Evolutionary conservation across 345 rosid genomes (phyloP).

Genomic region (Bruguiera gymnorhiza): DNA sequence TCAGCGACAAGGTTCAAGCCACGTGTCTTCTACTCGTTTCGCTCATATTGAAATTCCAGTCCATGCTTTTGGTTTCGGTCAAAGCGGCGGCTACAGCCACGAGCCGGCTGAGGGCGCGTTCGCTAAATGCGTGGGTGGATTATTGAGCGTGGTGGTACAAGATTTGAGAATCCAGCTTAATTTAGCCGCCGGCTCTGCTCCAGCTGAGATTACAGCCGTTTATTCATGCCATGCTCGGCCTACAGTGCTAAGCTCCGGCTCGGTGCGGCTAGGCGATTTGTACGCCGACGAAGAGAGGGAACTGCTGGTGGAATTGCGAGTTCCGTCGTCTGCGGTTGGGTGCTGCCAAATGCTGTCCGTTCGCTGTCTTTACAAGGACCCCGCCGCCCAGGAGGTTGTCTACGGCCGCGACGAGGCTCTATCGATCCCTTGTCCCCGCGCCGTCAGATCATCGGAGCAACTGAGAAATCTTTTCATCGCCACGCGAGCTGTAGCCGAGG

Average conservation of each 20-base stretch:
- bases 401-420: slow-evolving; percentile 29
- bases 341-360: slow-evolving; percentile 31
- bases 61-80: slow-evolving; percentile 27
- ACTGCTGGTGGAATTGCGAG: slow-evolving; percentile 26
- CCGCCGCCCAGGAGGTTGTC: slow-evolving; percentile 28
- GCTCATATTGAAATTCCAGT: slow-evolving; percentile 33
- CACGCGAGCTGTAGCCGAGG: slow-evolving; percentile 29
- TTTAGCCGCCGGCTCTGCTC: slow-evolving; percentile 27
- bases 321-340: slow-evolving; percentile 22
- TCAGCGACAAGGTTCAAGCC: slow-evolving; percentile 12
- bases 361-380: slow-evolving; percentile 30
- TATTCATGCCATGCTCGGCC: slow-evolving; percentile 21
- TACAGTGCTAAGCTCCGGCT: slow-evolving; percentile 15
- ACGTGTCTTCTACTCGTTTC: slow-evolving; percentile 23
- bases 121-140: slow-evolving; percentile 43
- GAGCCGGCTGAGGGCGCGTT: slow-evolving; percentile 57
- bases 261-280: slow-evolving; percentile 26
- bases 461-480: slow-evolving; percentile 19
- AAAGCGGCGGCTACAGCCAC: slow-evolving; percentile 25
- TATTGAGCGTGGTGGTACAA: slow-evolving; percentile 29
- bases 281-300: slow-evolving; percentile 35
- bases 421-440: slow-evolving; percentile 26
- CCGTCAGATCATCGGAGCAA: slow-evolving; percentile 20
- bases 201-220: slow-evolving; percentile 25
- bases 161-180: slow-evolving; percentile 31